phyloP scores from a whole-genome alignment of 306 rosid genomes.

The Vicia villosa region DNA sequence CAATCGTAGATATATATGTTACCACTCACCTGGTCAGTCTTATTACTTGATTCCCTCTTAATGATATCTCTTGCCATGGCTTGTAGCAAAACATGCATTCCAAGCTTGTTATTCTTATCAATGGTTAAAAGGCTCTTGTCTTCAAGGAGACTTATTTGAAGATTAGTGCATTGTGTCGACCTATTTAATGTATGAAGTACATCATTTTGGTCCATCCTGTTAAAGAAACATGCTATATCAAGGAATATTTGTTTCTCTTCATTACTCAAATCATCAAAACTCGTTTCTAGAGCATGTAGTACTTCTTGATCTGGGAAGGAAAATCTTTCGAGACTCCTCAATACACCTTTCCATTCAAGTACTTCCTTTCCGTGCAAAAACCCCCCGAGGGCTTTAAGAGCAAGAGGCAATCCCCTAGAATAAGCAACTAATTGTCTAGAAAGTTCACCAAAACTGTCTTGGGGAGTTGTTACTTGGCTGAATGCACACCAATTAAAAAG shows the following conservation, averaged over 20 bases:
- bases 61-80: conserved; percentile 32
- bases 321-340: neutral
- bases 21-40: neutral
- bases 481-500: conserved; percentile 20
- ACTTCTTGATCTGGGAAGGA: neutral
- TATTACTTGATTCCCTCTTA: neutral
- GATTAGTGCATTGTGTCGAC: no score
- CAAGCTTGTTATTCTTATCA: neutral
- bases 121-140: neutral
- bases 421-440: neutral
- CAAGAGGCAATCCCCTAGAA: conserved; percentile 25
- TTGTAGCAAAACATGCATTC: conserved; percentile 12
- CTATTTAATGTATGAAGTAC: neutral
- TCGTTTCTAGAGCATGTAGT: neutral
- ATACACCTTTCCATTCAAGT: neutral
- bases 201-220: neutral
- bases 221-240: conserved; percentile 26
- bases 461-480: neutral
- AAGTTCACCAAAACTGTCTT: no score
- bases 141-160: neutral
- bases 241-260: conserved; percentile 11
- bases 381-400: conserved; percentile 20
- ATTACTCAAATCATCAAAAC: neutral
- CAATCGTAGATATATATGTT: no score
- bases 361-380: neutral